Conservation (phyloP, 1,139 yeast genomes). For the Geotrichum phurueaensis region DNA sequence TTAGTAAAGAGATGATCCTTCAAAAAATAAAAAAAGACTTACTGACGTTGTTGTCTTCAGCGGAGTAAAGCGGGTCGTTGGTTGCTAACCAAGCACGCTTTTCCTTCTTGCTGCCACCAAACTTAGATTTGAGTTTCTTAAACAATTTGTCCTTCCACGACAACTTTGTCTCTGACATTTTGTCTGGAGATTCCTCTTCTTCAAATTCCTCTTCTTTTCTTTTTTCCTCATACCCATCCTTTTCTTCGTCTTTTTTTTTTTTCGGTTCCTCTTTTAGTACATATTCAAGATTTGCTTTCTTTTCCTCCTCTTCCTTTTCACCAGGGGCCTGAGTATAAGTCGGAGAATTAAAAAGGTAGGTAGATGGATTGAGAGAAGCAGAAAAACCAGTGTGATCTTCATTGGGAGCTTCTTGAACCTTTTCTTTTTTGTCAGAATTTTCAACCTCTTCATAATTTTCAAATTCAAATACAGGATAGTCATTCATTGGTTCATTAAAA, state of each 20-base stretch:
- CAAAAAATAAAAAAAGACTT: not conserved
- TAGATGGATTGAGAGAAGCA: not conserved
- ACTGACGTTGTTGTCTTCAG: not conserved
- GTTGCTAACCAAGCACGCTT: not conserved
- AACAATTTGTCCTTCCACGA: constrained; percentile 9
- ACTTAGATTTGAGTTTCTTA: constrained; percentile 4
- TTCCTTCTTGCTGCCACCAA: not conserved
- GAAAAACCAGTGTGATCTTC: too few relatives aligned
- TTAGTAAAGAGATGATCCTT: not conserved
- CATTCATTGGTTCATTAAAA: constrained; percentile 25
- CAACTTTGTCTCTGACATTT: too few relatives aligned
- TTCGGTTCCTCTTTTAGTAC: not conserved
- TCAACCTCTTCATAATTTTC: not conserved
- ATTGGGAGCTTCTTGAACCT: not conserved
- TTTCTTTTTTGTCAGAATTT: not conserved
- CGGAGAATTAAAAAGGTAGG: not conserved
- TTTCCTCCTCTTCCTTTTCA: not conserved
- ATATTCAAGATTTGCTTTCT: not conserved
- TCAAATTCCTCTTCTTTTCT: not conserved
- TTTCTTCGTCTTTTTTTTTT: not conserved
- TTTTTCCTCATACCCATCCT: not conserved
- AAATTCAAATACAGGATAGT: not conserved
- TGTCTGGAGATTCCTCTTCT: not conserved
- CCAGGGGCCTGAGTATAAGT: not conserved
- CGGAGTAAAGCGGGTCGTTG: not conserved